These are phyloP conservation scores for Suillus brevipes DNA, from an alignment of 768 basidiomycete species.

Conservation along the genomic window DNA sequence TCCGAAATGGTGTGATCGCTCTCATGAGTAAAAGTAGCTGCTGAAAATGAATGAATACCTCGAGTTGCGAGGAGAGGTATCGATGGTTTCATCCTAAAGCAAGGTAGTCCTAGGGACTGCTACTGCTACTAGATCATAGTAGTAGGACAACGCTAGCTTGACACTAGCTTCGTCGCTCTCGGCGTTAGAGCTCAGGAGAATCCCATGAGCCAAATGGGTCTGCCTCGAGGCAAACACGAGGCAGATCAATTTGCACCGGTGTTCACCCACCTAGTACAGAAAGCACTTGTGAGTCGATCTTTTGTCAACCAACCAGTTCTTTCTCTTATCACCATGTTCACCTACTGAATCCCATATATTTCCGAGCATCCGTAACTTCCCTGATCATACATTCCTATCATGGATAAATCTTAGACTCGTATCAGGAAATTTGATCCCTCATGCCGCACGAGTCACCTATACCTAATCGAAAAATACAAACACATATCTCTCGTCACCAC, in stretches of 20 bases:
- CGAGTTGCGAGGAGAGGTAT: too few relatives aligned
- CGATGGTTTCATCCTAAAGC: too few relatives aligned
- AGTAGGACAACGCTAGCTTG: too few relatives aligned
- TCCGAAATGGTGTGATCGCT: not conserved
- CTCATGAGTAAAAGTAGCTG: not conserved
- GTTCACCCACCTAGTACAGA: too few relatives aligned
- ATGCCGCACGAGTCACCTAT: conserved; percentile 27
- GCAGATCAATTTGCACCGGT: conserved; percentile 14
- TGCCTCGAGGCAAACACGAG: conserved; percentile 30
- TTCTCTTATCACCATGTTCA: conserved; percentile 8
- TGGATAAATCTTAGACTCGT: conserved; percentile 31
- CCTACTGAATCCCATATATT: not conserved
- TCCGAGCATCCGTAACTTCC: conserved; percentile 23
- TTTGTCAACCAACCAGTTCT: not conserved
- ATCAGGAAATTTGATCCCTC: conserved; percentile 17
- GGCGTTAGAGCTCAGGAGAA: not conserved
- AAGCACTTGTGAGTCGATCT: not conserved
- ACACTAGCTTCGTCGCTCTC: too few relatives aligned
- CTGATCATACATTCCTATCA: conserved; percentile 31
- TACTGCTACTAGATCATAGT: too few relatives aligned
- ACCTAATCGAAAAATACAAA: conserved; percentile 14
- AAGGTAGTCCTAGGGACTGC: too few relatives aligned
- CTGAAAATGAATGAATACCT: too few relatives aligned
- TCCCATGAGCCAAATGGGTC: conserved; percentile 7
- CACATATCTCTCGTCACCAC: not conserved